Evolutionary conservation across 768 basidiomycete species (phyloP), one percentile per base, ranked within the genome.

Genomic region (Crucibulum laeve): DNA sequence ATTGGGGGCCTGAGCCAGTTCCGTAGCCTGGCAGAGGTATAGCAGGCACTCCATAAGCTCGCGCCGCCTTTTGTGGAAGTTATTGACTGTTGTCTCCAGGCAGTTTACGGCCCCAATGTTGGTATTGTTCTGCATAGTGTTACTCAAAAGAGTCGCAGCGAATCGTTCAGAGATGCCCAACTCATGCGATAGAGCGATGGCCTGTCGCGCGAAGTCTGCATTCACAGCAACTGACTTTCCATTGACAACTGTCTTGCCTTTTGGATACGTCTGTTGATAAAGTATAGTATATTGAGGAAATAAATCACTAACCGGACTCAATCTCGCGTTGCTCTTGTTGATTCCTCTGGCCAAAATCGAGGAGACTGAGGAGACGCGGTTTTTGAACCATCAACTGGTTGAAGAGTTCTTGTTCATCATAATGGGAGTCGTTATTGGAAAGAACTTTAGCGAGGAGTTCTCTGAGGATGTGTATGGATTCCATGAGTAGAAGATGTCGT

Each of bases 81-180:
- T 73, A 25, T 80, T 69, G 11, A 92, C 60, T 15, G 86, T 73
- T 1, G 73, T 62, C 57, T 92, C 90, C 24, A 90, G 68, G 40
- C 70, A 77, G 43, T 67, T 70, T 1, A 79, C 70, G 4, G 77
- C 65, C 3, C 62, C 67, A 13, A 84, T 65, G 49, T 89, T 88
- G 0, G 87, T 83, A 53, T 82, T 80, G 46, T 73, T 65, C 1
- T 73, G 53, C 65, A 83, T 82, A 32, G 85, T 71, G 17, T 74
- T 64, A 45, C 86, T 79, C 36, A 91, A 68, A 14, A 91, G 74
- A 17, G 71, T 70, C 3, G 91, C 87, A 40, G 83, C 65, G 61
- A 87, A 82, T 52, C 83, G 79, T 65, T 95, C 92, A 10, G 92
- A 94, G 51, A 81, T 81, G 53, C 79, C 74, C 42, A 96, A 82